phyloP scores from a whole-genome alignment of 306 rosid species.

The Glycyrrhiza uralensis region DNA sequence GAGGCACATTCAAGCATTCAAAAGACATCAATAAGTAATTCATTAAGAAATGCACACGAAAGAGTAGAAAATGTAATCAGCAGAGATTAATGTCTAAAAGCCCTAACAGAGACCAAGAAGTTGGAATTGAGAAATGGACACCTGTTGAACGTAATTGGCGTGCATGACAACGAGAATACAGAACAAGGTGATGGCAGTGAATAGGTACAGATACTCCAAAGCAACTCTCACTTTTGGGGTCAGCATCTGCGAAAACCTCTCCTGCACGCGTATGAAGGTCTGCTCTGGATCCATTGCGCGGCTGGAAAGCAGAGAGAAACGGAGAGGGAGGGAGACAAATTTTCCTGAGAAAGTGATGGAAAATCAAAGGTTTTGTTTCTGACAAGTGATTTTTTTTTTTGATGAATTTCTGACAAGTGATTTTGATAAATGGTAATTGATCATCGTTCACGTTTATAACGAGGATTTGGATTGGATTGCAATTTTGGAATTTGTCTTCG shows the following conservation, averaged over 20 bases:
- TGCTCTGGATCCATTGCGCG: conserved; percentile 92
- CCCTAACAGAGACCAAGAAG: conserved; percentile 29
- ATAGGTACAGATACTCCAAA: conserved; percentile 77
- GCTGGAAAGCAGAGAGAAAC: background rate
- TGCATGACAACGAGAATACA: conserved; percentile 98
- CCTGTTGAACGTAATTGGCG: conserved; percentile 99
- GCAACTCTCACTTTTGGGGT: conserved; percentile 84
- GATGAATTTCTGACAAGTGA: too few relatives aligned
- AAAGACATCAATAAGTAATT: background rate
- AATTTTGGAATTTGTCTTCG: too few relatives aligned
- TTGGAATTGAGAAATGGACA: conserved; percentile 17
- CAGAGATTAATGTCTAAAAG: background rate
- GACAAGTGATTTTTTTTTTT: background rate
- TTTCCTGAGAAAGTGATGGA: conserved; percentile 34
- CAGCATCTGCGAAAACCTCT: conserved; percentile 88
- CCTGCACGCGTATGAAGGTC: conserved; percentile 92
- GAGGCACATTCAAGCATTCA: background rate
- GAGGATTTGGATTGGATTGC: too few relatives aligned
- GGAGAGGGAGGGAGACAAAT: background rate
- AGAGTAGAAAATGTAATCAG: background rate
- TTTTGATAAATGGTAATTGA: too few relatives aligned
- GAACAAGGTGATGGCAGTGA: conserved; percentile 80
- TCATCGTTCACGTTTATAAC: too few relatives aligned
- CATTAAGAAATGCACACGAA: background rate
- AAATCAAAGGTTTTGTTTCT: background rate